Percentiles rank a stretch among this genome's conserved stretches.
Evolutionary conservation across 208 protist genomes (phyloP).

Genomic region (Acanthamoeba lenticulata): DNA sequence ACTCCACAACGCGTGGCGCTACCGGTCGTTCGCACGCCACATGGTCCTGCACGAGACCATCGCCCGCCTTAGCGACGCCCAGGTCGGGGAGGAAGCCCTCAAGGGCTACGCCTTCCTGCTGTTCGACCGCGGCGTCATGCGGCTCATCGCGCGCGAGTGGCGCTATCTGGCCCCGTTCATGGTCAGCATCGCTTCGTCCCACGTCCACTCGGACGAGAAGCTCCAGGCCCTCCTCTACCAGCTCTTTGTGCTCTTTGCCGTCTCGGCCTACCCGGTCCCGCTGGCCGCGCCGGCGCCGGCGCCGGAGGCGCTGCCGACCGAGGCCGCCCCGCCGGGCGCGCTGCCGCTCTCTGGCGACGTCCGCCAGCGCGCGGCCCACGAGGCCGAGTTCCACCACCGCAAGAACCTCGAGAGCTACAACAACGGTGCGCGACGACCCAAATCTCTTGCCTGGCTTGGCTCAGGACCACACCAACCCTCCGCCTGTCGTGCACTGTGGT

Average conservation of each 20-base stretch:
- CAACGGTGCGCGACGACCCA: neutral
- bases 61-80: slow-evolving; percentile 11
- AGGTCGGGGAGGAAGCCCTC: neutral
- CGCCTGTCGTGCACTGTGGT: neutral
- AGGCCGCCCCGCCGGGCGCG: neutral
- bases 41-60: neutral
- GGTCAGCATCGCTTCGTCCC: neutral
- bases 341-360: neutral
- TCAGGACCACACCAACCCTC: neutral
- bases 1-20: slow-evolving; percentile 16
- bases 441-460: neutral
- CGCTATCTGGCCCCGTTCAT: slow-evolving; percentile 50
- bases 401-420: slow-evolving; percentile 63
- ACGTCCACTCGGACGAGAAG: slow-evolving; percentile 36
- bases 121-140: neutral
- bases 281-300: neutral
- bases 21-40: neutral
- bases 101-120: slow-evolving; percentile 7
- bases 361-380: neutral
- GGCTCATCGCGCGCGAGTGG: slow-evolving; percentile 29
- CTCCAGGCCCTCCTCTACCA: slow-evolving; percentile 9
- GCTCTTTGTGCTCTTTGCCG: slow-evolving; percentile 13
- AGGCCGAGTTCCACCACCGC: neutral
- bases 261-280: neutral
- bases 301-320: neutral